phyloP scores from a whole-genome alignment of 2,329 filamentous ascomycete species.

The Hortaea sp. region DNA sequence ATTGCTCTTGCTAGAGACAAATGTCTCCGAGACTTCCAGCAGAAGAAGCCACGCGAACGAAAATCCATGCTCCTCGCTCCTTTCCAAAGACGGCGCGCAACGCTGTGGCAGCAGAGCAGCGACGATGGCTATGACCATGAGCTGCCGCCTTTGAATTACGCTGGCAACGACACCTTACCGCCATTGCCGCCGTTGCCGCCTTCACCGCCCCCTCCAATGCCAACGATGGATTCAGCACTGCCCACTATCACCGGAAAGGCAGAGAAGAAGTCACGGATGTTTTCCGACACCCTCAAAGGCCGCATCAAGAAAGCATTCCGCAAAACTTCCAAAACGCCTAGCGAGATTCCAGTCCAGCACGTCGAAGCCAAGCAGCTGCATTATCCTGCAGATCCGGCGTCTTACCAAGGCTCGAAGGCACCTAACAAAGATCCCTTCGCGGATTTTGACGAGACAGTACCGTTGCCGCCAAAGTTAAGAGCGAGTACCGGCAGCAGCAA shows the following conservation, averaged over 20 bases:
- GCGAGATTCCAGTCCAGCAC: slow-evolving; percentile 40
- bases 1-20: slow-evolving; percentile 28
- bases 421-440: slow-evolving; percentile 12
- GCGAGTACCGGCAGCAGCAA: slow-evolving; percentile 31
- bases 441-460: slow-evolving; percentile 13
- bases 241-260: background rate
- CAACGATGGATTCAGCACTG: background rate
- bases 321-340: slow-evolving; percentile 27
- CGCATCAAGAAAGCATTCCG: slow-evolving; percentile 52
- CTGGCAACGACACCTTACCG: slow-evolving; percentile 9
- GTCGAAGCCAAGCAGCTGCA: slow-evolving; percentile 31
- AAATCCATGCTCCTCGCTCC: slow-evolving; percentile 35
- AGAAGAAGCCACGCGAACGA: slow-evolving; percentile 30
- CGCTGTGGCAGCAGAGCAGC: background rate
- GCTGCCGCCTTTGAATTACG: slow-evolving; percentile 19
- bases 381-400: slow-evolving; percentile 5
- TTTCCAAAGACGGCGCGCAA: slow-evolving; percentile 31
- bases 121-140: slow-evolving; percentile 16
- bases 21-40: slow-evolving; percentile 31
- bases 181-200: slow-evolving; percentile 4
- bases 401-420: background rate
- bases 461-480: slow-evolving; percentile 18
- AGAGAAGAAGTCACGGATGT: slow-evolving; percentile 44
- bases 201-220: background rate
- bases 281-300: slow-evolving; percentile 51